Evolutionary conservation across 2,329 filamentous ascomycete species (phyloP).

Genomic region (Mariannaea elegans): DNA sequence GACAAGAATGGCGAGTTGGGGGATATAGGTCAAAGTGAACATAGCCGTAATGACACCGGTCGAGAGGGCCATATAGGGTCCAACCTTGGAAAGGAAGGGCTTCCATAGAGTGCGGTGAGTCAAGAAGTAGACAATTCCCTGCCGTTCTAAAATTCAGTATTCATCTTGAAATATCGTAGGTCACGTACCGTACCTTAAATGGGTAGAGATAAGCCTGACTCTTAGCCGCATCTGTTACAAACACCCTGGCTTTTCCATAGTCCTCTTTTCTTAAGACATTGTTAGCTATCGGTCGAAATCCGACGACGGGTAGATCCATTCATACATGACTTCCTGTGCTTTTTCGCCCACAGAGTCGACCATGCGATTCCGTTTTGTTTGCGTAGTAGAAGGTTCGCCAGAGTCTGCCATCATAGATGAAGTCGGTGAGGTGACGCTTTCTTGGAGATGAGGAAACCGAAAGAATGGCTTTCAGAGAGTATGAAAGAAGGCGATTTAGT

Average conservation of each 20-base stretch:
- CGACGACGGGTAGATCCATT: background rate
- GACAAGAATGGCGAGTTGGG: slow-evolving; percentile 83
- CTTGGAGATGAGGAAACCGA: background rate
- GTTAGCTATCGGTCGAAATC: slow-evolving; percentile 11
- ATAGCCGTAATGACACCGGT: slow-evolving; percentile 77
- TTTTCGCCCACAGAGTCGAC: slow-evolving; percentile 53
- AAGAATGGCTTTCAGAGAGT: too few relatives aligned
- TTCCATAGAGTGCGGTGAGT: slow-evolving; percentile 66
- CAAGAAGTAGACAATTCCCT: slow-evolving; percentile 69
- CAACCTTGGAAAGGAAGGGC: slow-evolving; percentile 63
- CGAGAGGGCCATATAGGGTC: slow-evolving; percentile 74
- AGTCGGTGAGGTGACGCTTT: background rate
- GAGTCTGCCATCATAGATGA: slow-evolving; percentile 36
- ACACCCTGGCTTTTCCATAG: slow-evolving; percentile 68
- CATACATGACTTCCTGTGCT: slow-evolving; percentile 61
- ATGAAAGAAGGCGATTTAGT: background rate
- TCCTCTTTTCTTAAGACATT: slow-evolving; percentile 68
- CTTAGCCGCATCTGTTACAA: slow-evolving; percentile 74
- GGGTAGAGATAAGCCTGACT: slow-evolving; percentile 89
- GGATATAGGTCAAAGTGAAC: slow-evolving; percentile 88
- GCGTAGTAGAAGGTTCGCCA: slow-evolving; percentile 32
- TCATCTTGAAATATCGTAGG: background rate
- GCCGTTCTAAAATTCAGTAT: slow-evolving; percentile 21
- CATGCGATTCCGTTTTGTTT: slow-evolving; percentile 43
- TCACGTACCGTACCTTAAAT: slow-evolving; percentile 63